Base-by-base conservation (phyloP, 2,329 filamentous ascomycete species). In the Tetracladium maxilliforme region DNA sequence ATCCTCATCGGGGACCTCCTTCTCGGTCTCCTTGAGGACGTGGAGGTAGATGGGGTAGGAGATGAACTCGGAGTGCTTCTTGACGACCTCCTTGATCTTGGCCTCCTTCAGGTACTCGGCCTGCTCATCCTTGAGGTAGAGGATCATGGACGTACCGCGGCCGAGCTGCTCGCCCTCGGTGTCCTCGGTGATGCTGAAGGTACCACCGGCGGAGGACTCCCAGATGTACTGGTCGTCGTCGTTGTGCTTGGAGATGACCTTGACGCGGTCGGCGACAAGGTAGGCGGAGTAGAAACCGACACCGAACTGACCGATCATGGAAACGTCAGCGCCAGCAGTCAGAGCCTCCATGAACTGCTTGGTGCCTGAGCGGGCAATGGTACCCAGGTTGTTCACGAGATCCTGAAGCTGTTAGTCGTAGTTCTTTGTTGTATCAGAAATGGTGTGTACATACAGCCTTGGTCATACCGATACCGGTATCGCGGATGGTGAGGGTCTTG, bases 51-150 rank as follows among this genome's bases (percentile, higher is more conserved):
- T 98, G 52, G 90, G 90, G 73, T 98, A 98, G 25, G 90, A 95
- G 69, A 98, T 98, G 73, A 98, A 98, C 69, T 98, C 90, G 53
- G 90, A 95, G 80, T 98, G 90, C 82, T 98, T 98, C 84, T 95
- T 95, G 70, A 98, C 86, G 41, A 98, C 87, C 71, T 98, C 90
- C 81, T 98, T 98, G 70, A 98, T 79, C 72, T 87, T 90, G 70
- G 70, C 70, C 79, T 98, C 90, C 61, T 95, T 92, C 42, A 95
- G 70, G 75, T 93, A 98, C 58, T 95, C 90, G 39, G 67, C 69
- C 71, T 98, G 90, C 74, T 98, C 90, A 45, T 98, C 90, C 81
- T 98, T 98, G 51, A 98, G 70, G 70, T 95, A 82, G 34, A 98
- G 83, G 59, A 95, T 76, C 56, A 98, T 92, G 75, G 92, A 86